phyloP scores from a whole-genome alignment of 768 basidiomycete genomes.

The Lentinula sp. region DNA sequence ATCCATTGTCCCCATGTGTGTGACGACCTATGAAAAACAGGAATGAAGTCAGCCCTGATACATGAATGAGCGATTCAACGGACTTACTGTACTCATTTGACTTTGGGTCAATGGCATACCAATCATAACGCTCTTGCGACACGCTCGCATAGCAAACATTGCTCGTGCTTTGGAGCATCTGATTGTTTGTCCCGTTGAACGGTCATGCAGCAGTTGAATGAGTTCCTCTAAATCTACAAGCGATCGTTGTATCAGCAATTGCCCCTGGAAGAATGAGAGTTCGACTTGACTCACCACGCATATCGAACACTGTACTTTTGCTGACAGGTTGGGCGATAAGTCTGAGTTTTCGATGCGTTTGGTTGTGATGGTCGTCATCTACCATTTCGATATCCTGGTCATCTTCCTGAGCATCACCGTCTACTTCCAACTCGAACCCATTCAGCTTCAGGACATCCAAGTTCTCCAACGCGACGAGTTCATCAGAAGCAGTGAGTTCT shows the following conservation, averaged over 20 bases:
- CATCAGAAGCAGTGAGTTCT: constrained; percentile 86
- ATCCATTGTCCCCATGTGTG: constrained; percentile 80
- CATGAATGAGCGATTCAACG: neutral
- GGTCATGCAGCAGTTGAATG: constrained; percentile 77
- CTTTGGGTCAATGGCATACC: constrained; percentile 72
- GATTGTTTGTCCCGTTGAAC: constrained; percentile 75
- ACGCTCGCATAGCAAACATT: constrained; percentile 97
- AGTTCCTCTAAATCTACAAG: constrained; percentile 85
- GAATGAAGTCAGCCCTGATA: neutral
- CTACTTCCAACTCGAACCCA: constrained; percentile 49
- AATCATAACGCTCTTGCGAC: constrained; percentile 94
- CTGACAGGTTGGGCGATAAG: constrained; percentile 85
- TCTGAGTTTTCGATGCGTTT: constrained; percentile 39
- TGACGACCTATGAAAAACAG: constrained; percentile 47
- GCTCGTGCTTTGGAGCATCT: constrained; percentile 87
- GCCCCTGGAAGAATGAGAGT: neutral
- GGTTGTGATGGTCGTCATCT: neutral
- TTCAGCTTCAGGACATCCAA: constrained; percentile 77
- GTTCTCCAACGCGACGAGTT: constrained; percentile 83
- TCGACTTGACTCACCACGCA: constrained; percentile 56
- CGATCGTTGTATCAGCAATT: neutral
- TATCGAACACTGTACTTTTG: constrained; percentile 85
- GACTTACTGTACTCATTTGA: constrained; percentile 68
- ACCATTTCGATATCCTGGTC: constrained; percentile 13
- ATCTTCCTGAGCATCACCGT: constrained; percentile 5